Evolutionary conservation across 2,329 filamentous ascomycete species (phyloP).

Genomic region (Xylaria sp.): DNA sequence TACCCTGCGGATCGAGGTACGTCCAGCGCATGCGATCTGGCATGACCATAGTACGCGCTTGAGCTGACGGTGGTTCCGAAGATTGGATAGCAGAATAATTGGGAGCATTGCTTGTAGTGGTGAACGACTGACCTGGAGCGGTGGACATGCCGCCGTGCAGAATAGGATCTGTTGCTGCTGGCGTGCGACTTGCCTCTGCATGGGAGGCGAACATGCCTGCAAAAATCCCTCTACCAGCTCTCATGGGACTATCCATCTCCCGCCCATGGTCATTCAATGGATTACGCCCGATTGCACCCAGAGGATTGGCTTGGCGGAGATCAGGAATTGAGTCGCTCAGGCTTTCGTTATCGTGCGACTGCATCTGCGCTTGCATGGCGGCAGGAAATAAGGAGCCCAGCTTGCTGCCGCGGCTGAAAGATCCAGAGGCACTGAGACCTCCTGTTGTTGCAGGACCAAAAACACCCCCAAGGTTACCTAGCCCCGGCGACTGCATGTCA

Average conservation of each 20-base stretch:
- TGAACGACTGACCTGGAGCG: constrained; percentile 50
- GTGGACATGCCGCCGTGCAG: constrained; percentile 44
- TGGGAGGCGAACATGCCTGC: constrained; percentile 64
- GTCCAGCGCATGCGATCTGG: constrained; percentile 99
- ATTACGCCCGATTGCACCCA: constrained; percentile 74
- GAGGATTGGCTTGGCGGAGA: constrained; percentile 68
- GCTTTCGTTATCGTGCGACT: constrained; percentile 72
- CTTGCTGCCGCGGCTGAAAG: constrained; percentile 81
- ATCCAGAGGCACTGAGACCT: constrained; percentile 67
- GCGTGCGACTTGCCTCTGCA: constrained; percentile 48
- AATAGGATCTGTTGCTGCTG: constrained; percentile 50
- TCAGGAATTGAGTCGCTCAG: constrained; percentile 68
- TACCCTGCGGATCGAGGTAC: constrained; percentile 93
- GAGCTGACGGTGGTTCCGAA: constrained; percentile 67
- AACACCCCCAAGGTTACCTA: constrained; percentile 74
- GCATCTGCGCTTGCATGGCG: constrained; percentile 93
- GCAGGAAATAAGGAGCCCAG: constrained; percentile 87
- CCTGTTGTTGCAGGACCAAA: constrained; percentile 72
- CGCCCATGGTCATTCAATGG: constrained; percentile 65
- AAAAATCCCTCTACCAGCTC: constrained; percentile 64
- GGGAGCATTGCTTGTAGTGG: constrained; percentile 46
- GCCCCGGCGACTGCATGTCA: constrained; percentile 80
- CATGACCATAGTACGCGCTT: constrained; percentile 96
- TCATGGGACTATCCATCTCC: constrained; percentile 70
- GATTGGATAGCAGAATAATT: constrained; percentile 52